phyloP scores from a whole-genome alignment of 2,329 filamentous ascomycete species.

The Diaporthe citriasiana region DNA sequence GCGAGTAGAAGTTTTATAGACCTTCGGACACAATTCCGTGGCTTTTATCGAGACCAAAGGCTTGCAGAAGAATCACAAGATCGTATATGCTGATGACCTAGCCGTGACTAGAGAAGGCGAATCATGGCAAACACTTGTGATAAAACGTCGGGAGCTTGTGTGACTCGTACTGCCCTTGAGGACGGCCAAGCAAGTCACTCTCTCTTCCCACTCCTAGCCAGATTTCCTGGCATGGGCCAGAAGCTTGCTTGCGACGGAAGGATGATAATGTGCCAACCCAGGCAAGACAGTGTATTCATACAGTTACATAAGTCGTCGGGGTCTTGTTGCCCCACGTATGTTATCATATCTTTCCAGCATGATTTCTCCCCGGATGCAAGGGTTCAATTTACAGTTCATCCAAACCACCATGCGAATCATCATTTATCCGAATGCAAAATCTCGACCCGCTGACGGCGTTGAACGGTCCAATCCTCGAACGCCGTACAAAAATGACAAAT shows the following conservation, averaged over 20 bases:
- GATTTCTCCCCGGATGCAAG: slow-evolving; percentile 24
- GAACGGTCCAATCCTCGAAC: slow-evolving; percentile 22
- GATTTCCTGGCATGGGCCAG: background rate
- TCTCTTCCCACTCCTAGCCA: background rate
- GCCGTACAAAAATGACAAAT: slow-evolving; percentile 26
- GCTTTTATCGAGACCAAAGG: slow-evolving; percentile 14
- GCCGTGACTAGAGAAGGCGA: background rate
- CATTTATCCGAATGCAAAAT: slow-evolving; percentile 6
- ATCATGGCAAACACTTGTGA: background rate
- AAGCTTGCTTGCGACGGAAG: no score
- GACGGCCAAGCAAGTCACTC: background rate
- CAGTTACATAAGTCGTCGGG: slow-evolving; percentile 41
- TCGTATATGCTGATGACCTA: background rate
- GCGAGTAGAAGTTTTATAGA: background rate
- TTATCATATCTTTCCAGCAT: slow-evolving; percentile 30
- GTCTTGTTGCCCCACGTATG: slow-evolving; percentile 18
- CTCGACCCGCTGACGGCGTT: slow-evolving; percentile 20
- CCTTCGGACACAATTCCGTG: background rate
- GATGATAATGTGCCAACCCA: slow-evolving; percentile 1
- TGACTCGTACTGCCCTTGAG: background rate
- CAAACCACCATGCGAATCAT: slow-evolving; percentile 28
- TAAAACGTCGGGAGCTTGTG: background rate
- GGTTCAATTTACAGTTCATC: slow-evolving; percentile 36
- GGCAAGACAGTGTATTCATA: slow-evolving; percentile 40
- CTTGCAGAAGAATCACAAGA: background rate